Evolutionary conservation across 768 basidiomycete genomes (phyloP), one percentile per base, ranked within the genome.

Genomic region (Boletus huronensis): DNA sequence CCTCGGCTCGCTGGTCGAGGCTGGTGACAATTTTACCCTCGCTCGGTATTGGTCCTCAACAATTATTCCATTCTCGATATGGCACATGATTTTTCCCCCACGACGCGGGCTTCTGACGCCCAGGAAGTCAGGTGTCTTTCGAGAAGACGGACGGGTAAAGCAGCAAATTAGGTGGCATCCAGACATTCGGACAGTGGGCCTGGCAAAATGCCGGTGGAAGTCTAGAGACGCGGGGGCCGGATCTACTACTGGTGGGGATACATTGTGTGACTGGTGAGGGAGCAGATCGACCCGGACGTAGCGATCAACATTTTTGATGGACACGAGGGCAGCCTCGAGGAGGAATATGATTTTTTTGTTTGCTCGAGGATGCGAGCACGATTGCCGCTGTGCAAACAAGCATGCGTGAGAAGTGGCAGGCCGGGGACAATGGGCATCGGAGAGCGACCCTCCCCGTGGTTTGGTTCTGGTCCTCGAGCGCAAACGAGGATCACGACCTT

Each of bases 401-500:
- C 16, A 19, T 28, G 55, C 64, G 65, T 66, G 64, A 58, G 58
- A 67, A 65, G 54, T 25, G 57, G 45, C 26, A n/a, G 36, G 32
- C 43, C 21, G 48, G 46, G 26, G 49, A 58, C 44, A 58, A 55
- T 64, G 53, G 61, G 53, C 9, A 17, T 21, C 40, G 40, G 23
- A 16, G 45, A 16, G 32, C 13, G 31, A 44, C 31, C 45, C 17
- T 43, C 26, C 38, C 17, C 39, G 45, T 42, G 64, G 65, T 58
- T 59, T 65, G 61, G 60, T 64, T 63, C 57, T 55, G 39, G 61
- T 65, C 63, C 55, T 64, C 58, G 60, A 58, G 57, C 53, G 66
- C 53, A 56, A 65, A 60, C 61, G 70, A 70, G 65, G 58, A 59
- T 68, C 62, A 59, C 55, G 42, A 57, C 56, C 59, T 59, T 64